Conservation (phyloP, 768 basidiomycete genomes). For the Mrakia frigida region DNA sequence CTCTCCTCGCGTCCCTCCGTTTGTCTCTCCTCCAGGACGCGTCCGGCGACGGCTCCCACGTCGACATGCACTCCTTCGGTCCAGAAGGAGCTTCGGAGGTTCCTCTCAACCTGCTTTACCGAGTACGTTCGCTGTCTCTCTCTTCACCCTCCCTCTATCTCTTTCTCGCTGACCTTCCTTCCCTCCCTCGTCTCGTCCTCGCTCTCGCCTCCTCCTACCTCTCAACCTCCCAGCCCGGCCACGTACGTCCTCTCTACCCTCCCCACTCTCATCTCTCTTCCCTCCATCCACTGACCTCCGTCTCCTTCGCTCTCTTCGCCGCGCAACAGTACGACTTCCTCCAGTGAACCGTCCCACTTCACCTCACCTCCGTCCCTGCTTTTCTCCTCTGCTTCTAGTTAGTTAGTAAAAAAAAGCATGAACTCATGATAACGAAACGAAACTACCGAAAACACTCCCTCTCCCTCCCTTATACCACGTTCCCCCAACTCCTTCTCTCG, state of each 20-base stretch:
- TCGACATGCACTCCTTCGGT: slow-evolving; percentile 11
- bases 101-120: neutral
- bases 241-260: neutral
- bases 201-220: neutral
- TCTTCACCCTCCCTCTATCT: neutral
- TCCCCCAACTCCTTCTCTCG: neutral
- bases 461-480: neutral
- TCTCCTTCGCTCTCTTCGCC: neutral
- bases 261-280: neutral
- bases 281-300: neutral
- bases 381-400: neutral
- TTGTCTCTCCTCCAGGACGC: neutral
- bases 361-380: neutral
- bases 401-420: neutral
- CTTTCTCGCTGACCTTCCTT: too few species aligned
- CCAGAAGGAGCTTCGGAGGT: neutral
- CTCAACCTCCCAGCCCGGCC: neutral
- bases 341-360: neutral
- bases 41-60: slow-evolving; percentile 10
- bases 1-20: neutral
- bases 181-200: neutral
- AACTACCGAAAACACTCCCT: neutral
- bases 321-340: neutral
- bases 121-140: neutral
- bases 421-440: slow-evolving; percentile 11